These are phyloP conservation scores for Wickerhamomyces chambardii DNA, from an alignment of 805 yeast genomes.

Conservation along the genomic window DNA sequence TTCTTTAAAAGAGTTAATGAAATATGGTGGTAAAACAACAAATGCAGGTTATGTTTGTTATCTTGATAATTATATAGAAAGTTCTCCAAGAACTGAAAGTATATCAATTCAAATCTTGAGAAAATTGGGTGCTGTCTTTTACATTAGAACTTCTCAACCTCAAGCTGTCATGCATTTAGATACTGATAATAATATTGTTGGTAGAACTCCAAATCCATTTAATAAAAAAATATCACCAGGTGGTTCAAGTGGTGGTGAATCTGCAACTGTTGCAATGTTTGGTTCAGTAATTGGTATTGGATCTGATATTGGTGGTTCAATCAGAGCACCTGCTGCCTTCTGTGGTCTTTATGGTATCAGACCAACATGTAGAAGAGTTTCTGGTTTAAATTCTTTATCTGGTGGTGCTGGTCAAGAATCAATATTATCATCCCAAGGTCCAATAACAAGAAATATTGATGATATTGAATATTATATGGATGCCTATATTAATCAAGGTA, in stretches of 20 bases:
- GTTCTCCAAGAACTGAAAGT: conserved; percentile 33
- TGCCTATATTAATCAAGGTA: conserved; percentile 37
- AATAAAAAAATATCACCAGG: conserved; percentile 54
- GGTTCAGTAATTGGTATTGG: conserved; percentile 59
- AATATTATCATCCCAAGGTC: conserved; percentile 62
- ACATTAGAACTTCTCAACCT: conserved; percentile 60
- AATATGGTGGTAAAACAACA: conserved; percentile 44
- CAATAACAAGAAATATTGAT: conserved; percentile 52
- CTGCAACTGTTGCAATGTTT: conserved; percentile 48
- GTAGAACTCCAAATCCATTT: conserved; percentile 51
- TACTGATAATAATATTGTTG: conserved; percentile 49
- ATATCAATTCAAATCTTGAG: conserved; percentile 33
- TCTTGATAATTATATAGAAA: conserved; percentile 30
- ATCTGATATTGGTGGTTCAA: conserved; percentile 66
- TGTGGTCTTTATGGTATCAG: conserved; percentile 53
- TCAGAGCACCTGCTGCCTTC: conserved; percentile 61
- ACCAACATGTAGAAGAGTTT: conserved; percentile 45
- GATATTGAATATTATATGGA: conserved; percentile 67
- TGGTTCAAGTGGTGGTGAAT: conserved; percentile 70
- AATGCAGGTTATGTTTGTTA: conserved; percentile 53
- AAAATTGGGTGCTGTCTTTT: conserved; percentile 40
- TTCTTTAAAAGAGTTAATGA: conserved; percentile 59
- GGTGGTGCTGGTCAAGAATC: conserved; percentile 36
- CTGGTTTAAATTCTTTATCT: conserved; percentile 15
- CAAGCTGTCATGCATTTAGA: conserved; percentile 66